A percentile compares a stretch with the other conserved stretches of the same genome.
phyloP scores from a whole-genome alignment of 306 rosid genomes.

The Cyamopsis tetragonoloba region DNA sequence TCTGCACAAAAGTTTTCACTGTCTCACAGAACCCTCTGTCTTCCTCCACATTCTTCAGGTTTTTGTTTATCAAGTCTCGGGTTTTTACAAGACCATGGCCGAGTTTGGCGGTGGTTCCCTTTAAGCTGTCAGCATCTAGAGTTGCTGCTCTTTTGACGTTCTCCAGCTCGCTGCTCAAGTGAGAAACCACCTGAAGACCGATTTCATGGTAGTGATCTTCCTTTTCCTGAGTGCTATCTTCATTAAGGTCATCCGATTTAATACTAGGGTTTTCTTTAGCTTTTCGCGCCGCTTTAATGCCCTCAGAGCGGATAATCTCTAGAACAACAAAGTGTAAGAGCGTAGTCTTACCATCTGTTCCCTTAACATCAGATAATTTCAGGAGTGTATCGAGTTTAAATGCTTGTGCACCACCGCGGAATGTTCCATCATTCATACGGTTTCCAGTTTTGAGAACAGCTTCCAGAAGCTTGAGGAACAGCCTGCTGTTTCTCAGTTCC shows the following conservation, averaged over 20 bases:
- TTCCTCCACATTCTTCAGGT: slow-evolving; percentile 42
- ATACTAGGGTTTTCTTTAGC: slow-evolving; percentile 52
- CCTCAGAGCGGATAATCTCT: slow-evolving; percentile 94
- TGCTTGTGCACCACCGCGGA: slow-evolving; percentile 96
- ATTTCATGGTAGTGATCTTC: slow-evolving; percentile 59
- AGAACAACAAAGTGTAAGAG: slow-evolving; percentile 91
- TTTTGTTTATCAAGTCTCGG: slow-evolving; percentile 49
- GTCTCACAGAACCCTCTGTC: slow-evolving; percentile 50
- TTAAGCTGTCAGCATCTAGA: slow-evolving; percentile 75
- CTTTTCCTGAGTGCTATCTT: slow-evolving; percentile 35
- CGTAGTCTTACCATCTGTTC: slow-evolving; percentile 94
- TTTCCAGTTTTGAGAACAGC: slow-evolving; percentile 99
- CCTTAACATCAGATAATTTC: slow-evolving; percentile 91
- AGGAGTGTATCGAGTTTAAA: slow-evolving; percentile 93
- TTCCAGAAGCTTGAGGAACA: slow-evolving; percentile 95
- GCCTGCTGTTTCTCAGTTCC: slow-evolving; percentile 77
- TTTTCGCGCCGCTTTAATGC: slow-evolving; percentile 66
- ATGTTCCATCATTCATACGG: slow-evolving; percentile 96
- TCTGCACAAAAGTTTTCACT: slow-evolving; percentile 56
- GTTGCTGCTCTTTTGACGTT: slow-evolving; percentile 73
- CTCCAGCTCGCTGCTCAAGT: slow-evolving; percentile 72
- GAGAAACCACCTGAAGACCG: slow-evolving; percentile 79
- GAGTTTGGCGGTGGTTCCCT: slow-evolving; percentile 73
- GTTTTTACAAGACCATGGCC: slow-evolving; percentile 45
- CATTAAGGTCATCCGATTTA: slow-evolving; percentile 47